Evolutionary conservation across 2,329 filamentous ascomycete genomes (phyloP).

Genomic region (Microascus cirrosus): DNA sequence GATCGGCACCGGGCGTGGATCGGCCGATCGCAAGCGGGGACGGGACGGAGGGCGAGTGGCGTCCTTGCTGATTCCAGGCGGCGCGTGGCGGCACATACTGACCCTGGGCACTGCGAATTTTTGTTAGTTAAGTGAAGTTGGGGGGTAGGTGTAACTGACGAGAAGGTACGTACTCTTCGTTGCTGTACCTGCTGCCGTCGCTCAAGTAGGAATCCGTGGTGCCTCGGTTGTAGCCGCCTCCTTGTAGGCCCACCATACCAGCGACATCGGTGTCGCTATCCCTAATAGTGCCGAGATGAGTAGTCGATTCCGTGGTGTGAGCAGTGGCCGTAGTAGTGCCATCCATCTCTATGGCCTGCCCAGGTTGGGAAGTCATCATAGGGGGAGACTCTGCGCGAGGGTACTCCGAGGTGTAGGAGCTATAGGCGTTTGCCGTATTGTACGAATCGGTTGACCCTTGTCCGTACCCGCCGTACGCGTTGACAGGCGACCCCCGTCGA

Average conservation of each 20-base stretch:
- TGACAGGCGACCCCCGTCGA: conserved; percentile 22
- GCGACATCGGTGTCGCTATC: conserved; percentile 63
- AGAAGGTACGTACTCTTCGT: conserved; percentile 53
- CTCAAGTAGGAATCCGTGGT: conserved; percentile 38
- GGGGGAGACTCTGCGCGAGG: conserved; percentile 55
- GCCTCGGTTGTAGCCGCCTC: conserved; percentile 24
- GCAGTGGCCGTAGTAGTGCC: conserved; percentile 25
- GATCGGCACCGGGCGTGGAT: conserved; percentile 5
- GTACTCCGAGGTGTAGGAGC: conserved; percentile 22
- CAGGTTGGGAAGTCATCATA: conserved; percentile 21
- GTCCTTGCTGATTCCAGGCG: conserved; percentile 38
- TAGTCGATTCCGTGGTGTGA: conserved; percentile 20
- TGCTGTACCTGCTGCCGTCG: conserved; percentile 62
- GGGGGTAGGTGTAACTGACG: conserved; percentile 1
- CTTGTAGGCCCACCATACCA: conserved; percentile 63
- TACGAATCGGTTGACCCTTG: conserved; percentile 16
- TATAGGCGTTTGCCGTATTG: conserved; percentile 20
- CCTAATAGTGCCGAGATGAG: conserved; percentile 24
- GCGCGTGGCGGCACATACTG: conserved; percentile 45
- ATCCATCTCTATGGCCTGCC: conserved; percentile 59
- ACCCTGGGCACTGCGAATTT: conserved; percentile 27
- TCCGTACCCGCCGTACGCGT: conserved; percentile 26
- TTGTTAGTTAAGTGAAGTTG: conserved; percentile 10
- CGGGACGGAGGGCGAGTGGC: conserved; percentile 31
- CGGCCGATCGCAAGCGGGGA: conserved; percentile 22